Evolutionary conservation across 495 filamentous ascomycete genomes (phyloP).

Genomic region (Cercophora sp.): DNA sequence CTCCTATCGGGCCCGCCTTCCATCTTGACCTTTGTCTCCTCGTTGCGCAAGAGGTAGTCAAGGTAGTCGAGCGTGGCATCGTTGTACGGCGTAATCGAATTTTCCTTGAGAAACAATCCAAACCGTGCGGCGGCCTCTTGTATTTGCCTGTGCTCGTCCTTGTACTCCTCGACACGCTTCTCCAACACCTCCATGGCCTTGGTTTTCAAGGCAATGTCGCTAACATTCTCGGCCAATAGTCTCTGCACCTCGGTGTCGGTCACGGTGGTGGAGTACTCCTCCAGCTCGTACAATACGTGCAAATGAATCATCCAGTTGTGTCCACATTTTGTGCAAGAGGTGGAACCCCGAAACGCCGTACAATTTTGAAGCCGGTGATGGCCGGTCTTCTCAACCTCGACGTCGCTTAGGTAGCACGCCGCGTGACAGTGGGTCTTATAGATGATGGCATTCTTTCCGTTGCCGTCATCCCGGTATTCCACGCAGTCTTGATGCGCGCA

Average conservation of each 20-base stretch:
- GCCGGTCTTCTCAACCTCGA: slow-evolving; percentile 3
- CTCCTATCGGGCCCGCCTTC: background rate
- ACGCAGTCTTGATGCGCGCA: slow-evolving; percentile 5
- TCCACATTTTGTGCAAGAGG: slow-evolving; percentile 14
- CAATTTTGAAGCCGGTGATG: slow-evolving; percentile 7
- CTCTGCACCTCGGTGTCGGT: slow-evolving; percentile 22
- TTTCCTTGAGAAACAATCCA: slow-evolving; percentile 33
- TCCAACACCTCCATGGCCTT: slow-evolving; percentile 20
- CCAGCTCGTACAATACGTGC: slow-evolving; percentile 29
- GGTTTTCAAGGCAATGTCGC: slow-evolving; percentile 18
- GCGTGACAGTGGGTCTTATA: slow-evolving; percentile 16
- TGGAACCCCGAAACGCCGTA: background rate
- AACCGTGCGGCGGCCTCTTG: slow-evolving; percentile 35
- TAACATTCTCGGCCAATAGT: slow-evolving; percentile 22
- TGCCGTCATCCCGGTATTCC: slow-evolving; percentile 9
- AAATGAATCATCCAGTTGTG: slow-evolving; percentile 36
- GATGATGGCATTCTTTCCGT: slow-evolving; percentile 1
- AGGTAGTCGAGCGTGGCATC: slow-evolving; percentile 39
- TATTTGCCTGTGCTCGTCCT: slow-evolving; percentile 29
- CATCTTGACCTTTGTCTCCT: slow-evolving; percentile 11
- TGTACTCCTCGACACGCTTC: slow-evolving; percentile 23
- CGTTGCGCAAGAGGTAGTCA: slow-evolving; percentile 29
- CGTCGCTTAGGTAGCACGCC: slow-evolving; percentile 5
- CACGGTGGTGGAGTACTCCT: slow-evolving; percentile 18
- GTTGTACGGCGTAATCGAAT: slow-evolving; percentile 36